Percentiles rank a stretch among this genome's conserved stretches.
Conservation (phyloP, 1,139 yeast species). For the Candida tunisiensis region DNA sequence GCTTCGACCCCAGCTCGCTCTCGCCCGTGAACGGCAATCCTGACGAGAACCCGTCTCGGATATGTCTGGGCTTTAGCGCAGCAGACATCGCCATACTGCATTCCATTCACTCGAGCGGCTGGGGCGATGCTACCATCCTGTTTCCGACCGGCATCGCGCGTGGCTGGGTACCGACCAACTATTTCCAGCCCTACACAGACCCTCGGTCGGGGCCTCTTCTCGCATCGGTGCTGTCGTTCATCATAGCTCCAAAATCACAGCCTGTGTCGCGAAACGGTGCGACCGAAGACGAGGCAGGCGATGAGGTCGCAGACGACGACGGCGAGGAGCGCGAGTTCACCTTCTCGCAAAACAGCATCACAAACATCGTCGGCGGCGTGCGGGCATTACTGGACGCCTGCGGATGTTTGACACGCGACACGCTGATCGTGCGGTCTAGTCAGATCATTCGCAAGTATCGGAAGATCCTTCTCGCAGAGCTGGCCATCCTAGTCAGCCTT, state of each 20-base stretch:
- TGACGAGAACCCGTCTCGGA: constrained; percentile 36
- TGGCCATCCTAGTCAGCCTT: constrained; percentile 75
- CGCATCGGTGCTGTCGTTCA: constrained; percentile 59
- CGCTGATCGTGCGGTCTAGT: constrained; percentile 54
- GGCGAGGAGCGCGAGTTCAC: constrained; percentile 8
- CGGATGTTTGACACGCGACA: constrained; percentile 71
- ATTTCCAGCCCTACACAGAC: constrained; percentile 40
- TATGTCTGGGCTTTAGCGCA: constrained; percentile 68
- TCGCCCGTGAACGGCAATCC: constrained; percentile 29
- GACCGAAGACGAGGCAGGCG: background rate
- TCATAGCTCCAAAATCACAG: constrained; percentile 32
- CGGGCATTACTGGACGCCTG: constrained; percentile 58
- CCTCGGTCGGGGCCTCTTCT: constrained; percentile 37
- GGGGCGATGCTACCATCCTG: constrained; percentile 95
- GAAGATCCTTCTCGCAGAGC: constrained; percentile 70
- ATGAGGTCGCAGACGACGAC: constrained; percentile 3
- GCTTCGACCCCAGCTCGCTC: constrained; percentile 57
- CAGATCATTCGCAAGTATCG: constrained; percentile 60
- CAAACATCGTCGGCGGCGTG: constrained; percentile 70
- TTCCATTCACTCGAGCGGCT: constrained; percentile 80
- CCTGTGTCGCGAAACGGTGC: background rate
- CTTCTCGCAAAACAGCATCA: constrained; percentile 26
- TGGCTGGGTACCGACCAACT: constrained; percentile 97
- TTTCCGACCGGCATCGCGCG: constrained; percentile 51
- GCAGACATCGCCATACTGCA: constrained; percentile 79